A percentile compares a stretch with the other conserved stretches of the same genome.
phyloP scores from a whole-genome alignment of 495 filamentous ascomycete genomes.

The Penicillium pancosmium region DNA sequence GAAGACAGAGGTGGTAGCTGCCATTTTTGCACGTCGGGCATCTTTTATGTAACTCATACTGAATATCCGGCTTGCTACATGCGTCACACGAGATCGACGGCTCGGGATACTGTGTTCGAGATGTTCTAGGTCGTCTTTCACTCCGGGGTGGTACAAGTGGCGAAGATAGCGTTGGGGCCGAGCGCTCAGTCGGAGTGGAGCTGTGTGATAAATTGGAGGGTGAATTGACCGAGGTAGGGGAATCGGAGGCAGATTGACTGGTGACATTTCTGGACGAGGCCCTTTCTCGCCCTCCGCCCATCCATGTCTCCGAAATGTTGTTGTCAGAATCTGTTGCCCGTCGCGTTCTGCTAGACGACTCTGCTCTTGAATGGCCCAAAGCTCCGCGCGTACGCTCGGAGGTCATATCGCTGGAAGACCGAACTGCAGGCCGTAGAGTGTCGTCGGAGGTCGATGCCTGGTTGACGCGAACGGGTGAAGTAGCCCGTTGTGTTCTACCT shows the following conservation, averaged over 20 bases:
- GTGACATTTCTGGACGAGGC: conserved; percentile 21
- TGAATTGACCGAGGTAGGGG: conserved; percentile 20
- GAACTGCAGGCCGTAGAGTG: conserved; percentile 35
- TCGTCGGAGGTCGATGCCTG: conserved; percentile 45
- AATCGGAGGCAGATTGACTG: conserved; percentile 26
- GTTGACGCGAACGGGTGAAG: conserved; percentile 38
- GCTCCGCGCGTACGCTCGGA: conserved; percentile 38
- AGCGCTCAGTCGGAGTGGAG: conserved; percentile 15
- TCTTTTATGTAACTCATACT: conserved; percentile 81
- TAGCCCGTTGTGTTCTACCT: conserved; percentile 32
- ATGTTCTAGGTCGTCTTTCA: conserved; percentile 35
- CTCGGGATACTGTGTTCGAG: conserved; percentile 59
- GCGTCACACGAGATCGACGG: conserved; percentile 71
- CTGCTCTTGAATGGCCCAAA: conserved; percentile 25
- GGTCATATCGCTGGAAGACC: conserved; percentile 49
- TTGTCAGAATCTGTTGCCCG: conserved; percentile 45
- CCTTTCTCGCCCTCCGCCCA: conserved; percentile 34
- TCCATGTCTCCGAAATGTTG: conserved; percentile 34
- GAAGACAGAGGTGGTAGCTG: conserved; percentile 72
- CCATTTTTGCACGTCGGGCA: conserved; percentile 71
- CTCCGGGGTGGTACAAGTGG: conserved; percentile 27
- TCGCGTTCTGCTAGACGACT: conserved; percentile 34
- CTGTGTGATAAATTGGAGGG: conserved; percentile 7
- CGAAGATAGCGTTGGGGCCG: conserved; percentile 16
- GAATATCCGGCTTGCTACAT: conserved; percentile 67